These are phyloP conservation scores for Pythium guiyangense DNA, from an alignment of 352 stramenopile species.

Conservation along the genomic window DNA sequence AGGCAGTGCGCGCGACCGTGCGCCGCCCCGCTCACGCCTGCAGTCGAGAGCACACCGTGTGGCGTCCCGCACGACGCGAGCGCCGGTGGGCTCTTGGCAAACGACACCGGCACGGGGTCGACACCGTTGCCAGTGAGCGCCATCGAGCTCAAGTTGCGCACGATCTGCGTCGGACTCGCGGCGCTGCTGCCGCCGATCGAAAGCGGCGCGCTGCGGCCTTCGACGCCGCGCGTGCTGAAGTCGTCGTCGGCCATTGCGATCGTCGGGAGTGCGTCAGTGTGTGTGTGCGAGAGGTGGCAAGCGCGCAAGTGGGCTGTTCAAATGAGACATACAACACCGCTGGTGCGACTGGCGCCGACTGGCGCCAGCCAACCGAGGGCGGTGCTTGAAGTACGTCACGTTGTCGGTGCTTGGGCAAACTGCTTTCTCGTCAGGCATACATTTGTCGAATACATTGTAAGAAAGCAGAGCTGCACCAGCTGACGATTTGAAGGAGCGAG, in stretches of 20 bases:
- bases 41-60: constrained; percentile 10
- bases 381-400: no score
- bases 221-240: constrained; percentile 4
- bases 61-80: constrained; percentile 12
- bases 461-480: no score
- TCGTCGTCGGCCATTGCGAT: constrained; percentile 8
- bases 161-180: constrained; percentile 9
- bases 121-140: constrained; percentile 22
- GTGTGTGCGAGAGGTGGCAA: not conserved
- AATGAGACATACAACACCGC: no score
- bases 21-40: not conserved
- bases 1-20: constrained; percentile 53
- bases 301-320: no score
- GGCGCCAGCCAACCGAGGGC: no score
- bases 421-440: no score
- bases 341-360: no score
- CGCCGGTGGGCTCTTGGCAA: constrained; percentile 19
- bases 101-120: constrained; percentile 26
- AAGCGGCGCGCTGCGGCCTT: constrained; percentile 1
- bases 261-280: not conserved
- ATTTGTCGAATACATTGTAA: no score
- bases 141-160: constrained; percentile 11
- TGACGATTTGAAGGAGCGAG: no score
- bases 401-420: no score
- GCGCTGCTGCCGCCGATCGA: not conserved